Evolutionary conservation across 179 eudicot species (phyloP).

Genomic region (Amaranthus tricolor): DNA sequence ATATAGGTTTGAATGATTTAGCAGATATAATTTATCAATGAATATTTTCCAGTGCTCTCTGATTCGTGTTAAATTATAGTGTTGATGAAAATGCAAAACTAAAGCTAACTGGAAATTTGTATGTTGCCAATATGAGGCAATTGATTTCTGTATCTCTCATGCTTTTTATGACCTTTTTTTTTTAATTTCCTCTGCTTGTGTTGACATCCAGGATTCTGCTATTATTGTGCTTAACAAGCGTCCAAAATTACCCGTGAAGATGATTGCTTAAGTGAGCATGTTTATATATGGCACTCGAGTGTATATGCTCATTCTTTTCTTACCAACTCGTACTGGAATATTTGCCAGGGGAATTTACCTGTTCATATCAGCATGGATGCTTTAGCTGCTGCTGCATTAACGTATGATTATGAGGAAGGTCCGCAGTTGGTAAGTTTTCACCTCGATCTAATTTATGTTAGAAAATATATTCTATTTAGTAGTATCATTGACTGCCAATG

Average conservation of each 20-base stretch:
- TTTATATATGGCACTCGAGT: not conserved
- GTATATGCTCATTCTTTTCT: not conserved
- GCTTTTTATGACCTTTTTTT: not conserved
- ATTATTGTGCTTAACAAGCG: constrained; percentile 87
- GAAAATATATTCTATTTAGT: not conserved
- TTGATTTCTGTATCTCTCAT: not conserved
- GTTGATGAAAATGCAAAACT: not conserved
- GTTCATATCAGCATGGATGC: constrained; percentile 99
- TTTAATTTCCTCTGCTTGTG: not conserved
- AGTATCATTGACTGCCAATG: not conserved
- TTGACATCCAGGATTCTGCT: constrained; percentile 69
- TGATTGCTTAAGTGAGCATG: constrained; percentile 26
- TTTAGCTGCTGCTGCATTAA: constrained; percentile 90
- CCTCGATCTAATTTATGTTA: constrained; percentile 1
- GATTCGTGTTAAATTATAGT: not conserved
- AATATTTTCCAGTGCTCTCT: not conserved
- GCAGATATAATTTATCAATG: too few relatives aligned
- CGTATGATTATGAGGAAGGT: constrained; percentile 78
- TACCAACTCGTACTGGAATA: not conserved
- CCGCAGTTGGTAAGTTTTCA: constrained; percentile 67
- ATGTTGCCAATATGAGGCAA: not conserved
- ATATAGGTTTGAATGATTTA: too few relatives aligned
- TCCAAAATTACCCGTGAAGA: constrained; percentile 86
- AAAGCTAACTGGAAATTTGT: not conserved
- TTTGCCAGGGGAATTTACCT: constrained; percentile 66